Evolutionary conservation across 352 stramenopile species (phyloP).

Genomic region (Pythium plurisporium): DNA sequence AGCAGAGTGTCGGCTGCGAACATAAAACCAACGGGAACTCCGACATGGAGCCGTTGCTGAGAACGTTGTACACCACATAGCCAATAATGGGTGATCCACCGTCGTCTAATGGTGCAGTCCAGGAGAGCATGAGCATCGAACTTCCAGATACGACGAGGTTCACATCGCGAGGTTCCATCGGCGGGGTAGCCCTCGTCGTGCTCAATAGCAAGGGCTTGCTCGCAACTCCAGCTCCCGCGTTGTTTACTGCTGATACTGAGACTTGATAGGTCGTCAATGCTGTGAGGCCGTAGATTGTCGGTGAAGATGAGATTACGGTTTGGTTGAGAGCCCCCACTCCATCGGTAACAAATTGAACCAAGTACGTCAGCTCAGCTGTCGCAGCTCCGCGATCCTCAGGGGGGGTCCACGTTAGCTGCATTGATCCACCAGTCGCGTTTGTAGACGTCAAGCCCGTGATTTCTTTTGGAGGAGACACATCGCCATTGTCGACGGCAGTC

Average conservation of each 20-base stretch:
- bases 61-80: slow-evolving; percentile 46
- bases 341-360: slow-evolving; percentile 21
- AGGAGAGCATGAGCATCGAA: slow-evolving; percentile 38
- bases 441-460: slow-evolving; percentile 27
- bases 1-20: slow-evolving; percentile 29
- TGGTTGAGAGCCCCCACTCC: slow-evolving; percentile 8
- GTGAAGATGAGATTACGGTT: slow-evolving; percentile 1
- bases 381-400: slow-evolving; percentile 35
- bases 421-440: slow-evolving; percentile 31
- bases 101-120: slow-evolving; percentile 40
- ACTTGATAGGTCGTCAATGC: slow-evolving; percentile 46
- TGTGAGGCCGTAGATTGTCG: slow-evolving; percentile 36
- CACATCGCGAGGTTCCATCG: slow-evolving; percentile 31
- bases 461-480: slow-evolving; percentile 45
- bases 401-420: slow-evolving; percentile 38
- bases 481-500: slow-evolving; percentile 45
- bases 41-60: neutral
- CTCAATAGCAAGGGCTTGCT: slow-evolving; percentile 26
- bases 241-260: slow-evolving; percentile 32
- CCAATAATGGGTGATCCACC: slow-evolving; percentile 40
- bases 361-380: slow-evolving; percentile 26
- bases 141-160: slow-evolving; percentile 30
- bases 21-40: slow-evolving; percentile 29
- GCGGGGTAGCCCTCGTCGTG: slow-evolving; percentile 20
- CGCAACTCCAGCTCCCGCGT: slow-evolving; percentile 15